Evolutionary conservation across 768 basidiomycete genomes (phyloP), one percentile per base, ranked within the genome.

Genomic region (Russula sp.): DNA sequence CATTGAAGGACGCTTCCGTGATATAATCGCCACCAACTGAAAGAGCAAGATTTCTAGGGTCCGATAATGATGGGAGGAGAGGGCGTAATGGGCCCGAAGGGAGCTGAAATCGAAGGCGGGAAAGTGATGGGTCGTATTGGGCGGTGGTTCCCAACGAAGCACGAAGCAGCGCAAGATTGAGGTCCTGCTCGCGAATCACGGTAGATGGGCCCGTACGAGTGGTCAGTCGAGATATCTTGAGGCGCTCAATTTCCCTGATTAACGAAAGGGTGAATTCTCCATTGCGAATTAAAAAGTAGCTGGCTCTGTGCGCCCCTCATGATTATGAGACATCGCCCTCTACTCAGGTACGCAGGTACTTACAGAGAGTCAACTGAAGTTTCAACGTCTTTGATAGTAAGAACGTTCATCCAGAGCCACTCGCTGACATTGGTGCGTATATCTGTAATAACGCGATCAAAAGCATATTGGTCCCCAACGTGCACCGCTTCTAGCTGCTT

Each of bases 351-450:
- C 49, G 39, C 11, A 42, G 42, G 46, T 0, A 74, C 90, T 71
- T 73, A 93, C 93, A 95, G 71, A 13, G 90, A 88, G 67, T 93
- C 84, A 20, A 96, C 83, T 0, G 93, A 87, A 25, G 88, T 87
- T 65, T 88, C 86, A 0, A 95, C 87, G 64, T 93, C 91, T 66
- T 83, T 81, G 68, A 81, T 80, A 2, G 92, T 95, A 55, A 97
- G 76, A 41, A 96, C 87, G 69, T 94, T 92, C 25, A 84, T 73
- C 94, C 93, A 97, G 1, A 97, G 77, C 93, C 93, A 97, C 77
- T 97, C 94, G 70, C 92, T 89, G 54, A 95, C 82, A 60, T 87
- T 85, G 1, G 81, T 86, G 60, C 93, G 77, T 41, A 94, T 90
- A 62, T 86, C 83, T 18, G 82, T 75, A 39, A 97, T 83, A 61